These are phyloP conservation scores for Fusarium illudens DNA, from an alignment of 2,329 filamentous ascomycete species.

Conservation along the genomic window DNA sequence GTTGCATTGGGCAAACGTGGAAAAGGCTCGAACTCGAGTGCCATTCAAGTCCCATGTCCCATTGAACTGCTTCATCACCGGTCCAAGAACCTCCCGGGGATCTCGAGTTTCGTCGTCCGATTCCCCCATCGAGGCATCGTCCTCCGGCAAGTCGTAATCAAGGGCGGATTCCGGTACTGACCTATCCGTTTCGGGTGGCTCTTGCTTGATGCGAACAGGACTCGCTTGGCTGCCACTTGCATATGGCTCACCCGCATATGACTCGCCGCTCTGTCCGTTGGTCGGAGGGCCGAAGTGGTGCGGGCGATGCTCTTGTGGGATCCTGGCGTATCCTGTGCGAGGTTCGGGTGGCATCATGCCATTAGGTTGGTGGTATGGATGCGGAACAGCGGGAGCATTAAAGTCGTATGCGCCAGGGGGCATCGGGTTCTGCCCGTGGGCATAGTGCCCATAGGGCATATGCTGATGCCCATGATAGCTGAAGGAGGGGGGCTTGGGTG, in stretches of 20 bases:
- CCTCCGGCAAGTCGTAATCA: conserved; percentile 52
- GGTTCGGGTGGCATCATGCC: conserved; percentile 21
- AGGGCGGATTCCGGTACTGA: conserved; percentile 20
- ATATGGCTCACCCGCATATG: conserved; percentile 12
- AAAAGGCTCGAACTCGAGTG: conserved; percentile 59
- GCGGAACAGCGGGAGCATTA: conserved; percentile 20
- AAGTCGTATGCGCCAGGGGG: conserved; percentile 33
- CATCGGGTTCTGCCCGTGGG: conserved; percentile 23
- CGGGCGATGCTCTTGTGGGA: conserved; percentile 23
- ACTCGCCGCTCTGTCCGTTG: conserved; percentile 10
- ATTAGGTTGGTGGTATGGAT: conserved; percentile 25
- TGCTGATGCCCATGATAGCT: conserved; percentile 38
- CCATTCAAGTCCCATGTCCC: conserved; percentile 45
- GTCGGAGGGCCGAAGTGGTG: conserved; percentile 23
- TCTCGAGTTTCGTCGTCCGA: conserved; percentile 65
- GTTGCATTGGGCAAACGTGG: conserved; percentile 57
- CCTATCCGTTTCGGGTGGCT: conserved; percentile 6
- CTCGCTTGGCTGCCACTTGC: conserved; percentile 10
- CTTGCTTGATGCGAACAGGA: conserved; percentile 11
- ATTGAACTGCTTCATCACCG: conserved; percentile 50
- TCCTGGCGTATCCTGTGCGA: conserved; percentile 19
- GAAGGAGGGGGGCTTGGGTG: conserved; percentile 59
- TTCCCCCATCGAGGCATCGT: conserved; percentile 69
- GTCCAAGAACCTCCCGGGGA: conserved; percentile 46
- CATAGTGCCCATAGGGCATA: conserved; percentile 26